Conservation (phyloP, 192 early-diverging fungal species). For the Coemansia sp. region DNA sequence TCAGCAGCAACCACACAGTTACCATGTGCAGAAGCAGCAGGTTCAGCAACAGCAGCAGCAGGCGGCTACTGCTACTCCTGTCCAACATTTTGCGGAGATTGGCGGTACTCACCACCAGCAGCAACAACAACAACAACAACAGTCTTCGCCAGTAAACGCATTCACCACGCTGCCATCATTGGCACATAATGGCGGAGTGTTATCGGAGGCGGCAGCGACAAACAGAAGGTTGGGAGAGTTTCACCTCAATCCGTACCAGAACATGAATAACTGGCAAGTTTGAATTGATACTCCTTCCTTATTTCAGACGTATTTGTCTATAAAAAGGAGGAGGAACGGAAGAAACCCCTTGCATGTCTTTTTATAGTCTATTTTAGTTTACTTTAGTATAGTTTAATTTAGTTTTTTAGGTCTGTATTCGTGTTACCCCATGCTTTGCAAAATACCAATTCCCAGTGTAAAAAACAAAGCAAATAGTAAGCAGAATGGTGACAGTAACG, state of each 20-base stretch:
- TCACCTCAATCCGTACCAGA: slow-evolving; percentile 36
- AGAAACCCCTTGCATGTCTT: no score
- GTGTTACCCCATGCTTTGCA: no score
- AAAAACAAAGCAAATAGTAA: no score
- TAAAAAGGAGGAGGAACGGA: no score
- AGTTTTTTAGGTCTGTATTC: no score
- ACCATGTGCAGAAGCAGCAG: slow-evolving; percentile 11
- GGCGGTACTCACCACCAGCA: background rate
- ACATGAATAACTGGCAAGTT: slow-evolving; percentile 33
- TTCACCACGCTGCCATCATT: slow-evolving; percentile 29
- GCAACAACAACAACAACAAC: slow-evolving; percentile 13
- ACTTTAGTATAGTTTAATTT: no score
- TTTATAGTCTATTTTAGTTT: no score
- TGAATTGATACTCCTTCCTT: background rate
- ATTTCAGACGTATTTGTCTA: no score
- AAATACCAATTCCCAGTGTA: no score
- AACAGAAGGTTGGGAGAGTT: slow-evolving; percentile 31
- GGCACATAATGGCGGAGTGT: slow-evolving; percentile 10
- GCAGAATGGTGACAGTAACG: no score
- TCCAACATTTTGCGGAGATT: slow-evolving; percentile 3
- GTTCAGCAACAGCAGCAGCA: slow-evolving; percentile 15
- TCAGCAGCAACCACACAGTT: slow-evolving; percentile 1
- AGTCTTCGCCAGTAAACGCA: slow-evolving; percentile 17
- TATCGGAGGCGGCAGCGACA: slow-evolving; percentile 5
- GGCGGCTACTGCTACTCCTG: background rate